phyloP scores from a whole-genome alignment of 2,329 filamentous ascomycete genomes.

The Ilyonectria robusta region DNA sequence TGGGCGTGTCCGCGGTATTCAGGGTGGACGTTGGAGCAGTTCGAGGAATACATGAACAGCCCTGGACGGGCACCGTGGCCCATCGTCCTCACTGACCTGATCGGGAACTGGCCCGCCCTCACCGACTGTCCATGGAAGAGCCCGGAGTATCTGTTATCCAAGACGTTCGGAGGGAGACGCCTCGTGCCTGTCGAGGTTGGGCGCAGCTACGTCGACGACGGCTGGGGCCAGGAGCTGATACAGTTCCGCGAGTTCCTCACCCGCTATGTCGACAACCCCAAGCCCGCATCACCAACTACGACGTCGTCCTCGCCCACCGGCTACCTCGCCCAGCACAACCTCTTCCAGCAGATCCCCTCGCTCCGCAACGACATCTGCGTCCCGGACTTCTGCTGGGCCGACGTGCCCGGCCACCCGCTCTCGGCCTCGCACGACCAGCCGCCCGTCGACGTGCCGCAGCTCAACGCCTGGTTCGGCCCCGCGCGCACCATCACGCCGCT shows the following conservation, averaged over 20 bases:
- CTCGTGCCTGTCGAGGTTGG: conserved; percentile 91
- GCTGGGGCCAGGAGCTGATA: conserved; percentile 87
- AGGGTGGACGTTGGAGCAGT: conserved; percentile 68
- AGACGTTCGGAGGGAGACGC: conserved; percentile 82
- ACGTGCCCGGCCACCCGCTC: conserved; percentile 70
- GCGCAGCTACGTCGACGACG: conserved; percentile 86
- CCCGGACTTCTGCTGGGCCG: conserved; percentile 88
- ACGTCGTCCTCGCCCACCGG: conserved; percentile 61
- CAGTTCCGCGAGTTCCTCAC: conserved; percentile 80
- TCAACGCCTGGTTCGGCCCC: conserved; percentile 96
- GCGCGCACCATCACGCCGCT: conserved; percentile 90
- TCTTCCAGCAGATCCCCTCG: conserved; percentile 85
- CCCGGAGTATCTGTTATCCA: conserved; percentile 80
- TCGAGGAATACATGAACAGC: conserved; percentile 73
- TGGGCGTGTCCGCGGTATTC: conserved; percentile 48
- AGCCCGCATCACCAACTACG: conserved; percentile 41
- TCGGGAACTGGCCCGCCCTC: conserved; percentile 83
- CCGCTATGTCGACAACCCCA: conserved; percentile 65
- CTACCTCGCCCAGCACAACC: conserved; percentile 93
- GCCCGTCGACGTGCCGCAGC: conserved; percentile 71
- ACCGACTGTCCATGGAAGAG: conserved; percentile 77
- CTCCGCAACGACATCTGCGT: conserved; percentile 82
- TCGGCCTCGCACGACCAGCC: conserved; percentile 54
- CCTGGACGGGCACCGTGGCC: conserved; percentile 65
- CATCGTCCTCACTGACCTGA: conserved; percentile 77